These are phyloP conservation scores for Boletus rubescentipes DNA, from an alignment of 768 basidiomycete genomes.

Conservation along the genomic window DNA sequence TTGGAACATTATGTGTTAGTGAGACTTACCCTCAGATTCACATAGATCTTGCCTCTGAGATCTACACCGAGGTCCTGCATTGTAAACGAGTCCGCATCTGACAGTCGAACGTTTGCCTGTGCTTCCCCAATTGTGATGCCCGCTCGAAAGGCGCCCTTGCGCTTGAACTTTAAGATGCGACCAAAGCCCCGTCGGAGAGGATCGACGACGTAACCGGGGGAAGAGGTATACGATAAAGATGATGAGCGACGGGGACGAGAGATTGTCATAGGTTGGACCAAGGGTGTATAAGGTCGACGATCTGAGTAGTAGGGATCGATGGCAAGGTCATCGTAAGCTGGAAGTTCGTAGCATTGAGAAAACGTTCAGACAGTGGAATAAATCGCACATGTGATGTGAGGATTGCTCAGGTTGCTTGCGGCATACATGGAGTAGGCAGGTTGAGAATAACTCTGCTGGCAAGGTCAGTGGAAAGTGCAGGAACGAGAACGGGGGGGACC, in stretches of 20 bases:
- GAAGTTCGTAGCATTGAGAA: slow-evolving; percentile 1
- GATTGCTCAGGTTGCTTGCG: slow-evolving; percentile 37
- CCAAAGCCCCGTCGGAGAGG: slow-evolving; percentile 50
- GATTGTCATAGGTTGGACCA: slow-evolving; percentile 21
- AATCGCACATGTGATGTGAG: slow-evolving; percentile 44
- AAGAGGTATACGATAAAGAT: slow-evolving; percentile 39
- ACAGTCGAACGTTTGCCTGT: slow-evolving; percentile 59
- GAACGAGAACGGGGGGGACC: background rate
- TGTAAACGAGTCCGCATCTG: slow-evolving; percentile 61
- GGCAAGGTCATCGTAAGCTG: slow-evolving; percentile 58
- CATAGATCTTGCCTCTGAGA: slow-evolving; percentile 52
- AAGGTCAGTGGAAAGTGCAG: slow-evolving; percentile 4
- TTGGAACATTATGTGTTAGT: background rate
- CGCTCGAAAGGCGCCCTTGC: slow-evolving; percentile 62
- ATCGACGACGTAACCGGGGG: slow-evolving; percentile 37
- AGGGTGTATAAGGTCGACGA: slow-evolving; percentile 27
- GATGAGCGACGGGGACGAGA: slow-evolving; percentile 37
- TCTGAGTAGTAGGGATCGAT: slow-evolving; percentile 50
- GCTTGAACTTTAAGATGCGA: slow-evolving; percentile 67
- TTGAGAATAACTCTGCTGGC: slow-evolving; percentile 37
- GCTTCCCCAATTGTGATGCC: slow-evolving; percentile 71
- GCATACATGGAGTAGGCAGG: slow-evolving; percentile 49
- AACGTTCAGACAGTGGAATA: background rate
- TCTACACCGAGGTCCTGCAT: slow-evolving; percentile 68
- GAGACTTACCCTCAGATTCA: slow-evolving; percentile 58